These are phyloP conservation scores for Apiotrichum gamsii DNA, from an alignment of 1,284 basidiomycete genomes.

Conservation along the genomic window DNA sequence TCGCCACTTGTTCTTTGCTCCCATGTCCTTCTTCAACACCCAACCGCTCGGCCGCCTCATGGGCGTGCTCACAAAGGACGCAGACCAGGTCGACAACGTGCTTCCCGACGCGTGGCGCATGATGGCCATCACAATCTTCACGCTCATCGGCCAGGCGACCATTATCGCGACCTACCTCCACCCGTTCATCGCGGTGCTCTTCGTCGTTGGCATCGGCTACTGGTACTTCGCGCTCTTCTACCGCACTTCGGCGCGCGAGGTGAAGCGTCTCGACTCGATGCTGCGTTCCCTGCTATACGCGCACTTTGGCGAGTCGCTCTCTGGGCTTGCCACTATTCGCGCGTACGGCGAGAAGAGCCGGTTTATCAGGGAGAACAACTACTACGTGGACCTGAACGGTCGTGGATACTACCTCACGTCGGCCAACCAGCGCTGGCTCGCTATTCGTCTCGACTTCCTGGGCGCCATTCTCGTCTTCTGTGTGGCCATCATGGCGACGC, in stretches of 20 bases:
- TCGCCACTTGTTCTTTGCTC: conserved; percentile 58
- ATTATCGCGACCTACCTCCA: conserved; percentile 64
- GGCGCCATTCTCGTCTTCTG: conserved; percentile 62
- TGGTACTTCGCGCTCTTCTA: conserved; percentile 57
- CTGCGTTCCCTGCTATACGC: conserved; percentile 66
- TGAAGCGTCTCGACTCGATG: conserved; percentile 53
- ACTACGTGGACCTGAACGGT: conserved; percentile 69
- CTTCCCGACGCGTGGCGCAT: conserved; percentile 62
- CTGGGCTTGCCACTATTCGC: conserved; percentile 66
- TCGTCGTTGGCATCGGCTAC: conserved; percentile 23
- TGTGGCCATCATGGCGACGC: conserved; percentile 52
- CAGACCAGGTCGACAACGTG: conserved; percentile 68
- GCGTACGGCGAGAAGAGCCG: conserved; percentile 60
- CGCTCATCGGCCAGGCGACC: conserved; percentile 54
- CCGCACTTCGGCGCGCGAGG: conserved; percentile 74
- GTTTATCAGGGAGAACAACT: conserved; percentile 63
- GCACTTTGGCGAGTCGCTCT: conserved; percentile 73
- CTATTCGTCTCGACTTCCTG: conserved; percentile 67
- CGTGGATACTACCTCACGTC: conserved; percentile 54
- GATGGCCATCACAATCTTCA: conserved; percentile 33
- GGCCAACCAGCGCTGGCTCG: conserved; percentile 59
- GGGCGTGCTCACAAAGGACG: conserved; percentile 55
- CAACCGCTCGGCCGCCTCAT: conserved; percentile 61
- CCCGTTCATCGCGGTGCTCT: conserved; percentile 55
- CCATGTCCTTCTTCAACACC: conserved; percentile 66